Base-by-base conservation (phyloP, 1,139 yeast genomes). In the Arxiozyma bovina region DNA sequence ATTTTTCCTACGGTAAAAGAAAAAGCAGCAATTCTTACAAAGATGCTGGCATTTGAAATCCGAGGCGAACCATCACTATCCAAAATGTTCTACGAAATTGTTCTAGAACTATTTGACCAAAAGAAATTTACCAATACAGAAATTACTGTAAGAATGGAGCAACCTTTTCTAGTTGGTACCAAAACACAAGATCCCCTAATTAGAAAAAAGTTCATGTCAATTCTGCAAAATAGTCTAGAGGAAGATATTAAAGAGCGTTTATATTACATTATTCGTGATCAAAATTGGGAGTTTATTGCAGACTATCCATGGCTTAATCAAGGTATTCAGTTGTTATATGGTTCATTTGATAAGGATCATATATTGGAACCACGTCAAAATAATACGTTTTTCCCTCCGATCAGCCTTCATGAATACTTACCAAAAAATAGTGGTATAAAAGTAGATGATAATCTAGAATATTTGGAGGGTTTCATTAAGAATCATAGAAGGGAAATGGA, bases 271-370 rank as follows among this genome's bases (percentile, higher is more conserved):
- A 79, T 94, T 41, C 77, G 93, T 44, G 97, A 93, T 62, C 99
- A 94, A 68, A 93, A 89, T 65, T 94, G 99, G 99, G 99, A 94
- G 68, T 86, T 80, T 63, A 75, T 94, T 51, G 93, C 96, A 0
- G 98, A 91, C 61, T 87, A 87, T 64, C 90, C 91, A 51, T 94
- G 99, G 99, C 73, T 91, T 58, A 89, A 90, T 67, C 99, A 93
- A 70, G 99, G 96, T 0, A 74, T 89, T 44, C 98, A 93, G 67
- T 72, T 94, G 47, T 73, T 94, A 15, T 87, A 86, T 65, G 96
- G 95, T 0, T 78, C 96, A 0, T 81, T 89, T 61, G 85, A 83
- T 55, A 70, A 70, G 48, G 79, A 79, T 1, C 74, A 77, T 54
- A 70, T 66, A 8, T 62, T 87, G 38, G 70, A 68, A 40, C 69